Evolutionary conservation across 495 filamentous ascomycete genomes (phyloP), one percentile per base, ranked within the genome.

Genomic region (Chaetomium fimeti): DNA sequence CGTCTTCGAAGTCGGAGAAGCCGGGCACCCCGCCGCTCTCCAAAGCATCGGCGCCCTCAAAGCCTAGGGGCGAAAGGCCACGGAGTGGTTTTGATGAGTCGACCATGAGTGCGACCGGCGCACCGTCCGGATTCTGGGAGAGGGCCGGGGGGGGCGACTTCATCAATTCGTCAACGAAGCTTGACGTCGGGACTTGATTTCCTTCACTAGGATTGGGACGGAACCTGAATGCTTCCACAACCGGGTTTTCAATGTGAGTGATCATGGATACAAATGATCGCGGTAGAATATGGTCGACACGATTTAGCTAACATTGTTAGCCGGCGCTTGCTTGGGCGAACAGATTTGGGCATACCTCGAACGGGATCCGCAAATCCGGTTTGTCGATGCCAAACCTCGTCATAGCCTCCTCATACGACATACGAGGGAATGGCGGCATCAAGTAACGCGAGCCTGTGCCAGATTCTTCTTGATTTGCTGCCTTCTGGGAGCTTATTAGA

Each of bases 381-480:
- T 98, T 98, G 75, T 98, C 94, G 16, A 86, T 89, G 7, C 94
- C 94, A 68, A 91, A 95, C 15, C 73, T 77, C 5, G 78, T 75
- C 92, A 98, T 98, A 45, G 87, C 91, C 40, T 89, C 79, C 28
- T 88, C 74, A 72, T 97, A 98, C 1, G 86, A 77, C 64, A 94
- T 83, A 12, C 68, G 69, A 11, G 58, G 61, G 47, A 72, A 74
- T 1, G 68, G 71, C 0, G 67, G 16, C 13, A 57, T 32, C 13
- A 61, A 20, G 2, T 63, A 62, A 11, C 59, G 67, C 52, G 72
- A 73, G 12, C 28, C 36, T 11, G 53, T 36, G 11, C 49, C 48
- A 6, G 25, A 15, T 9, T 53, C 51, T 16, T 52, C 59, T 22
- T 29, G 42, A 8, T 47, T 59, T 57, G 40, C 43, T 2, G 49